These are phyloP conservation scores for Pichia inconspicua DNA, from an alignment of 1,139 yeast genomes.

Conservation along the genomic window DNA sequence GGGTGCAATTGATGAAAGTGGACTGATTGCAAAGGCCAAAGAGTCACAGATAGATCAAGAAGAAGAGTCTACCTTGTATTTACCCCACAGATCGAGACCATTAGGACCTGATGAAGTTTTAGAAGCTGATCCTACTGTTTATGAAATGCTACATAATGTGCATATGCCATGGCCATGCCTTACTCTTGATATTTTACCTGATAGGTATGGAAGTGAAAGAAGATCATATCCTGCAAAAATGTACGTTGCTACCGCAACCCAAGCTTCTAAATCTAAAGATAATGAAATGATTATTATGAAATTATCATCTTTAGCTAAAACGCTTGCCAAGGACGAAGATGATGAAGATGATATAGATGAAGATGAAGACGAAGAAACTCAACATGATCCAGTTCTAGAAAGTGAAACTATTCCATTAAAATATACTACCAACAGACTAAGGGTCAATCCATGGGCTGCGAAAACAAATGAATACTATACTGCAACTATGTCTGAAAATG, in stretches of 20 bases:
- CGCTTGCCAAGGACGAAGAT: slow-evolving; percentile 71
- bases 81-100: slow-evolving; percentile 84
- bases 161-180: slow-evolving; percentile 96
- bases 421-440: slow-evolving; percentile 81
- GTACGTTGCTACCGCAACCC: slow-evolving; percentile 87
- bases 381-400: slow-evolving; percentile 79
- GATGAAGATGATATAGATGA: slow-evolving; percentile 54
- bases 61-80: slow-evolving; percentile 43
- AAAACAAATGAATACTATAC: slow-evolving; percentile 66
- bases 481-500: slow-evolving; percentile 84
- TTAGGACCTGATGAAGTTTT: slow-evolving; percentile 92
- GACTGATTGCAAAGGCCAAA: slow-evolving; percentile 14
- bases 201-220: slow-evolving; percentile 78
- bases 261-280: slow-evolving; percentile 79
- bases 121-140: slow-evolving; percentile 94
- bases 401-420: slow-evolving; percentile 69
- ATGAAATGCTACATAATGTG: slow-evolving; percentile 92
- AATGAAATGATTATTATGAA: slow-evolving; percentile 83
- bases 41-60: slow-evolving; percentile 6
- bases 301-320: slow-evolving; percentile 72
- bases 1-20: slow-evolving; percentile 22
- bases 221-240: slow-evolving; percentile 84
- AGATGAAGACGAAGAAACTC: slow-evolving; percentile 56
- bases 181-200: slow-evolving; percentile 84
- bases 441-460: slow-evolving; percentile 76